Percentiles rank a stretch among this genome's conserved stretches.
Evolutionary conservation across 108 stramenopile genomes (phyloP).

Genomic region (Phaeodactylum tricornutum): DNA sequence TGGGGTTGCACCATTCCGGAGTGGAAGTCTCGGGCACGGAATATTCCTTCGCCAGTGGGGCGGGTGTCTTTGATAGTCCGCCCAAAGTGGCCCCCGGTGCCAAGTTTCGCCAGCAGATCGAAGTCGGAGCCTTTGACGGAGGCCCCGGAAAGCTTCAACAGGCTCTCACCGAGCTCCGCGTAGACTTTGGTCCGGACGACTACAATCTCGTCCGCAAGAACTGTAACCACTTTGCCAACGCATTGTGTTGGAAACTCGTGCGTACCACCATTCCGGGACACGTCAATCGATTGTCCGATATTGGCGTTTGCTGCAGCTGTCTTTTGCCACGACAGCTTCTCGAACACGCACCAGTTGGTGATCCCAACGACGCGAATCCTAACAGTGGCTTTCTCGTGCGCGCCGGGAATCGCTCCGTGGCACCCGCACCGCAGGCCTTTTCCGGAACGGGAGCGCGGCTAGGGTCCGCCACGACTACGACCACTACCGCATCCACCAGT

Average conservation of each 20-base stretch:
- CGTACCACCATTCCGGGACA: constrained; percentile 55
- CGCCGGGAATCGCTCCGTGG: neutral
- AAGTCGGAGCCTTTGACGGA: constrained; percentile 73
- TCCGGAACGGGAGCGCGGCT: constrained; percentile 1
- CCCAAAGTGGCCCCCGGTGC: constrained; percentile 53
- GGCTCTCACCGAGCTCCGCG: constrained; percentile 58
- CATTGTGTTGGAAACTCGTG: constrained; percentile 62
- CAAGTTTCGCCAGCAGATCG: constrained; percentile 37
- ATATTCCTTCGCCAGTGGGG: constrained; percentile 72
- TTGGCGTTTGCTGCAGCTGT: constrained; percentile 74
- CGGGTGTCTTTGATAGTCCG: constrained; percentile 68
- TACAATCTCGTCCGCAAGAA: constrained; percentile 77
- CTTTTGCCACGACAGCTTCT: constrained; percentile 67
- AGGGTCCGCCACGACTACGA: constrained; percentile 1
- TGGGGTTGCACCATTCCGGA: constrained; percentile 84
- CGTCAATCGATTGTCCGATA: constrained; percentile 79
- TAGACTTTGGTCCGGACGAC: constrained; percentile 51
- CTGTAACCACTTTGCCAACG: constrained; percentile 93
- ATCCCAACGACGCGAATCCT: neutral
- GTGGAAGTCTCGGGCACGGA: constrained; percentile 75
- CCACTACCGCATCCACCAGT: neutral
- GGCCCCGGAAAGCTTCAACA: constrained; percentile 47
- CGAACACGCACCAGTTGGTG: constrained; percentile 73
- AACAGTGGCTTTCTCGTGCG: neutral
- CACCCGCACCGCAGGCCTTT: too few species aligned